Base-by-base conservation (phyloP, 805 yeast species). In the Suhomyces xylopsoci region DNA sequence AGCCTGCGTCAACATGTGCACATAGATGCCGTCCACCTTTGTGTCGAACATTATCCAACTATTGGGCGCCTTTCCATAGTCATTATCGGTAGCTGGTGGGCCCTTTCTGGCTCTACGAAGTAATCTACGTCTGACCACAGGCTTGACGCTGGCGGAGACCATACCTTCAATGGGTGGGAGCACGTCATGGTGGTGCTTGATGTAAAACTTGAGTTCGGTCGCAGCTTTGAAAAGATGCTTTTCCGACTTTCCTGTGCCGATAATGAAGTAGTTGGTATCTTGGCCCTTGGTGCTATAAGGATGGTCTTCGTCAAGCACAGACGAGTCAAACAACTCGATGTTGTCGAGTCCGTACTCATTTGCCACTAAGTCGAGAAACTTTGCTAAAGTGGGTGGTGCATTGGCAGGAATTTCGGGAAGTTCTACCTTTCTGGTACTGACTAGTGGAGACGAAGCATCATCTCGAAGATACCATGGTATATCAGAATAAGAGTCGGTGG, bases 41-140 rank as follows among this genome's bases (percentile, higher is more conserved):
- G 90, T 80, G 60, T 90, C 90, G 47, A 91, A 74, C 80, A 89
- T 82, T 20, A 89, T 83, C 98, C 98, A 92, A 24, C 88, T 81
- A 59, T 90, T 90, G 4, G 84, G 76, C 5, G 74, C 58, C 10
- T 72, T 69, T 14, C 88, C 87, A 60, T 80, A 84, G 51, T 80
- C 83, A 53, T 79, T 79, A 58, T 81, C 81, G 1, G 78, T 75
- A 0, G 84, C 77, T 49, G 78, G 73, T 5, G 78, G 75, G 14
- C 79, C 79, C 60, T 81, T 81, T 51, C 82, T 73, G 38, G 85
- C 84, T 56, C 82, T 74, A 45, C 82, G 77, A 22, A 83, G 57
- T 60, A 73, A 62, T 42, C 79, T 62, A 45, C 80, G 62, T 45
- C 76, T 67, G 24, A 65, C 65, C 0, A 66, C 68, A 1, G 77